Base-by-base conservation (phyloP, 2,329 filamentous ascomycete genomes). In the Pseudogymnoascus sp. region DNA sequence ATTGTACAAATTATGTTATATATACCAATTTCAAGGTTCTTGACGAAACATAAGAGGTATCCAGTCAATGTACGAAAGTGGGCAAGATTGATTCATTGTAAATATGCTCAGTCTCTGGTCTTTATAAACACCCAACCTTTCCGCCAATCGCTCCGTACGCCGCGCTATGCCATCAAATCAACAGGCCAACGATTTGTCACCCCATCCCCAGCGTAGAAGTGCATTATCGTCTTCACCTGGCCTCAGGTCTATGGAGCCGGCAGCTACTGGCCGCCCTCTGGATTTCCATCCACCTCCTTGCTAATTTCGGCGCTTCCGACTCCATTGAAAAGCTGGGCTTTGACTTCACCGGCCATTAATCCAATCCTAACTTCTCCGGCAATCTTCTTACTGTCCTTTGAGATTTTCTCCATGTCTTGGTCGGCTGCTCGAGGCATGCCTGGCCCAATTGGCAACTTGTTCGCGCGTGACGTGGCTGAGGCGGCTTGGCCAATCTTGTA, bases 401-500 rank as follows among this genome's bases (percentile, higher is more conserved):
- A 80, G 35, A 84, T 76, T 70, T 83, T 82, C 42, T 73, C 75
- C 60, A 89, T 72, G 56, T 82, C 79, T 68, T 77, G 77, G 64
- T 86, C 74, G 50, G 74, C 70, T 64, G 64, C 62, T 56, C 67
- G 70, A 9, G 62, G 68, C 59, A 62, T 63, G 23, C 42, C 38
- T 9, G 66, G 59, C 13, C 64, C 63, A 9, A 63, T 60, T 9
- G 65, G 71, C 42, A 75, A 70, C 61, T 72, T 74, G 4, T 69
- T 68, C n/a, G 74, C 64, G 29, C 77, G 73, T 65, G 76, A 67
- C 46, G 81, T 70, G 23, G 70, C 67, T 17, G 65, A 64, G 7
- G 79, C 84, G 2, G 86, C 85, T 67, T 91, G 86, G 68, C 82
- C 81, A 68, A 96, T 88, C 78, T 96, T 97, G 68, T 86, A 85